phyloP scores from a whole-genome alignment of 768 basidiomycete genomes.

The Podaxis sp. region DNA sequence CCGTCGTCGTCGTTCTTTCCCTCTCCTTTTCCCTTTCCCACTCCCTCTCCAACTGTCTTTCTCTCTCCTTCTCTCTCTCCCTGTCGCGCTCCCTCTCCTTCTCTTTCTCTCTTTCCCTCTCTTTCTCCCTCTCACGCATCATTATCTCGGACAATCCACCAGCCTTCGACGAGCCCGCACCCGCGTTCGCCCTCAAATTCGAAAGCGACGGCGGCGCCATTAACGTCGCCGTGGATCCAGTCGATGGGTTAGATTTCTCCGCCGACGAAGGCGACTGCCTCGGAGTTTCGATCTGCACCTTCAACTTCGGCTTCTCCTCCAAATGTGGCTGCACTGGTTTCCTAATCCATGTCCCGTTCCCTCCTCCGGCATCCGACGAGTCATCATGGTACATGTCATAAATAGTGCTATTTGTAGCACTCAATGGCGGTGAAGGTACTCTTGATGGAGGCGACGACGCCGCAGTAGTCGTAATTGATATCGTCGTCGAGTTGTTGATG shows the following conservation, averaged over 20 bases:
- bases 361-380: slow-evolving; percentile 13
- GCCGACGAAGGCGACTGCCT: slow-evolving; percentile 7
- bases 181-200: neutral
- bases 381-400: slow-evolving; percentile 15
- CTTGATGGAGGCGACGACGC: slow-evolving; percentile 10
- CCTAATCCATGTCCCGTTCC: slow-evolving; percentile 14
- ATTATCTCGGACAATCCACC: slow-evolving; percentile 11
- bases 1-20: slow-evolving; percentile 1
- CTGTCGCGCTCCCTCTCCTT: neutral
- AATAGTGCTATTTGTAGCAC: slow-evolving; percentile 7
- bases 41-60: slow-evolving; percentile 2
- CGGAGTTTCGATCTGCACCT: slow-evolving; percentile 10
- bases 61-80: neutral
- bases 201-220: neutral
- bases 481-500: neutral
- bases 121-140: slow-evolving; percentile 1
- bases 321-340: neutral
- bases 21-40: slow-evolving; percentile 9
- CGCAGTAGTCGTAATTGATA: slow-evolving; percentile 12
- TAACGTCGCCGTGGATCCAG: slow-evolving; percentile 7
- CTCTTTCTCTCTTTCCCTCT: slow-evolving; percentile 3
- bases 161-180: neutral
- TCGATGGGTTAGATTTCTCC: slow-evolving; percentile 9
- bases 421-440: slow-evolving; percentile 8
- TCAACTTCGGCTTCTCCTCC: slow-evolving; percentile 15